phyloP scores from a whole-genome alignment of 768 basidiomycete genomes.

The Dentipellis fragilis region DNA sequence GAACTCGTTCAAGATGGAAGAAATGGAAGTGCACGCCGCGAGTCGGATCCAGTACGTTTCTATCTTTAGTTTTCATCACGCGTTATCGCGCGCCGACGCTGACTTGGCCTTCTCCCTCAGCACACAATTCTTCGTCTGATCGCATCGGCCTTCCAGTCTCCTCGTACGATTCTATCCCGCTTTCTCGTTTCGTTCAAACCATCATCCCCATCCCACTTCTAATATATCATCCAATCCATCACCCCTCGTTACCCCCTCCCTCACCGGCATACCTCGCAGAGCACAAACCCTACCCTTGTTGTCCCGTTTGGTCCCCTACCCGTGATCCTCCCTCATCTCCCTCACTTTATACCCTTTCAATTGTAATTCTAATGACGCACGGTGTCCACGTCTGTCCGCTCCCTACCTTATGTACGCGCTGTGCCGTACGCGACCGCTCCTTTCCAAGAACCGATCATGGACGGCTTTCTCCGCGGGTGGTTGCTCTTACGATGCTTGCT shows the following conservation, averaged over 20 bases:
- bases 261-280: conserved; percentile 4
- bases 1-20: conserved; percentile 98
- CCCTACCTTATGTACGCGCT: conserved; percentile 11
- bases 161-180: conserved; percentile 12
- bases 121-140: conserved; percentile 84
- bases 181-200: background rate
- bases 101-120: conserved; percentile 25
- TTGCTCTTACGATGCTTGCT: conserved; percentile 10
- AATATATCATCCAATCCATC: background rate
- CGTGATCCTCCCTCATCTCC: conserved; percentile 3
- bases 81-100: conserved; percentile 5
- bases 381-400: conserved; percentile 9
- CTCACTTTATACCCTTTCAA: conserved; percentile 14
- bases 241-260: background rate
- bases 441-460: conserved; percentile 14
- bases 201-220: background rate
- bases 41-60: conserved; percentile 79
- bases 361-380: conserved; percentile 17
- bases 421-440: conserved; percentile 13
- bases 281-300: background rate
- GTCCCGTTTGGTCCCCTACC: background rate
- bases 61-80: background rate
- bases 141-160: conserved; percentile 17
- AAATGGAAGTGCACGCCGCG: conserved; percentile 96
- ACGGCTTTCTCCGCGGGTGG: conserved; percentile 10